A percentile compares a stretch with the other conserved stretches of the same genome.
Conservation (phyloP, 768 basidiomycete genomes). For the Phanerochaete sordida region DNA sequence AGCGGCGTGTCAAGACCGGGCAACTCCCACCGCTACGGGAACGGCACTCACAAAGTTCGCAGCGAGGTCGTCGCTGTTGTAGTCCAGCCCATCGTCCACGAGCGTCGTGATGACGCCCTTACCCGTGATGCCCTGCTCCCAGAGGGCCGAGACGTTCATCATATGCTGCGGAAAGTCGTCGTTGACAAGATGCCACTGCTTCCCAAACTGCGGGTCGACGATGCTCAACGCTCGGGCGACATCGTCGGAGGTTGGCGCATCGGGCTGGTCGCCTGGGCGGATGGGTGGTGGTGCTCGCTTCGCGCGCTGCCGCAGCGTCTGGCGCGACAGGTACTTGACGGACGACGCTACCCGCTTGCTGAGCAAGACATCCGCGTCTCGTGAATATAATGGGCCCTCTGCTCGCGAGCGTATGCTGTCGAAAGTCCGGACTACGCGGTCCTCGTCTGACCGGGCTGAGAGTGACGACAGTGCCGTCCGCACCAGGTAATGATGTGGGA, state of each 20-base stretch:
- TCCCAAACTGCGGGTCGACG: conserved; percentile 73
- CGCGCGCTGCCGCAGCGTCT: conserved; percentile 60
- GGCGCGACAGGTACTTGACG: conserved; percentile 57
- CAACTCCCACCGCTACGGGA: neutral
- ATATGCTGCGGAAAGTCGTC: conserved; percentile 73
- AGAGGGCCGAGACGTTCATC: conserved; percentile 92
- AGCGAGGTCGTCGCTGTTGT: conserved; percentile 79
- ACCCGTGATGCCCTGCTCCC: conserved; percentile 90
- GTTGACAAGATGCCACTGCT: conserved; percentile 97
- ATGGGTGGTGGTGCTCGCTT: conserved; percentile 74
- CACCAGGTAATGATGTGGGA: conserved; percentile 81
- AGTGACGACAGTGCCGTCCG: conserved; percentile 43
- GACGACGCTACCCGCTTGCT: conserved; percentile 49
- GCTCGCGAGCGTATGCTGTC: conserved; percentile 37
- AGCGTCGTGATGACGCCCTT: conserved; percentile 82
- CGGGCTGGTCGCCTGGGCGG: conserved; percentile 24
- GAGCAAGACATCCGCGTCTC: conserved; percentile 36
- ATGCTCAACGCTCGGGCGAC: conserved; percentile 65
- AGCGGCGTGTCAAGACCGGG: neutral
- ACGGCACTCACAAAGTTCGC: conserved; percentile 80
- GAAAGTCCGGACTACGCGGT: conserved; percentile 49
- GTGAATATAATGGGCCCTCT: conserved; percentile 25
- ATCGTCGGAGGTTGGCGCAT: conserved; percentile 35
- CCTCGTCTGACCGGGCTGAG: conserved; percentile 30
- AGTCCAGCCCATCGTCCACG: conserved; percentile 95